These are phyloP conservation scores for Pseudopithomyces maydicus DNA, from an alignment of 2,329 filamentous ascomycete genomes.

Conservation along the genomic window DNA sequence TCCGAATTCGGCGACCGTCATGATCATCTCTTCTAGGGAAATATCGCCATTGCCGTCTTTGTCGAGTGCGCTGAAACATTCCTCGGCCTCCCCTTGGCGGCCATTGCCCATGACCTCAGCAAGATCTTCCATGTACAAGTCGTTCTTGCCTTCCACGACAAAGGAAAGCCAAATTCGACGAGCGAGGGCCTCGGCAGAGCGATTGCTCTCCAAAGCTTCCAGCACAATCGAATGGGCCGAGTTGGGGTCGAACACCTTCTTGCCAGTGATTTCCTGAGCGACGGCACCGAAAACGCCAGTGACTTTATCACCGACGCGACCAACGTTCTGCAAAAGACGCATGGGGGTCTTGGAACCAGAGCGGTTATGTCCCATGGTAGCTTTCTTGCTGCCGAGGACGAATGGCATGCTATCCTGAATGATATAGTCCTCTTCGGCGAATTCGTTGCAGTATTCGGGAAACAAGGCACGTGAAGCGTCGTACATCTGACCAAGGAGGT, in stretches of 20 bases:
- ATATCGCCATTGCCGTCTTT: conserved; percentile 91
- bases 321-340: conserved; percentile 71
- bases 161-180: conserved; percentile 98
- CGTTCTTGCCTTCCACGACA: conserved; percentile 84
- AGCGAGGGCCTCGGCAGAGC: conserved; percentile 88
- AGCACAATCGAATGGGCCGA: conserved; percentile 88
- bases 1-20: conserved; percentile 82
- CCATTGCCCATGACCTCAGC: conserved; percentile 81
- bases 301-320: conserved; percentile 87
- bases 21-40: conserved; percentile 91
- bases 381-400: conserved; percentile 63
- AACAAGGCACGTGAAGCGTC: conserved; percentile 89
- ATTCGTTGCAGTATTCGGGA: conserved; percentile 89
- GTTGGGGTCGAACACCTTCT: conserved; percentile 91
- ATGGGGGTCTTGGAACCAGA: conserved; percentile 76
- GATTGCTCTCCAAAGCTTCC: conserved; percentile 82
- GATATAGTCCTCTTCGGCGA: conserved; percentile 86
- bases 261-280: conserved; percentile 92
- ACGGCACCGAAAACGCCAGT: conserved; percentile 92
- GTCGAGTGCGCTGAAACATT: conserved; percentile 82
- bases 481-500: conserved; percentile 81
- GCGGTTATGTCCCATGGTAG: conserved; percentile 49
- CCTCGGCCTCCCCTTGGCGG: conserved; percentile 78
- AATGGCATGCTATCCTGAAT: conserved; percentile 78
- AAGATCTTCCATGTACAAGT: conserved; percentile 80